phyloP scores from a whole-genome alignment of 148 eudicot species.

The Spergularia bocconei region DNA sequence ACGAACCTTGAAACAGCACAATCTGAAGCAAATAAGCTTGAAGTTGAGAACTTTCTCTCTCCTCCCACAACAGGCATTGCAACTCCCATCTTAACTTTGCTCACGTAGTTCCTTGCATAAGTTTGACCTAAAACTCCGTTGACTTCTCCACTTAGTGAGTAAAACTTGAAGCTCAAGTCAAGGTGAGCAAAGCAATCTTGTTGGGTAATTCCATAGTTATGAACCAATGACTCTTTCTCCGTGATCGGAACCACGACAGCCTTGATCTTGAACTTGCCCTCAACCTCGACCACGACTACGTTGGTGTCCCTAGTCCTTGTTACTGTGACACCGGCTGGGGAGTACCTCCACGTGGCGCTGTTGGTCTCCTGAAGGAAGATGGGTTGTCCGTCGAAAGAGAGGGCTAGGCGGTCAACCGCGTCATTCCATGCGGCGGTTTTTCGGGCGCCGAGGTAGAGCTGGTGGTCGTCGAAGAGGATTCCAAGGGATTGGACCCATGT shows the following conservation, averaged over 20 bases:
- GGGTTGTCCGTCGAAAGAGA: conserved; percentile 38
- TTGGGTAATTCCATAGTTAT: no score
- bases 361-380: conserved; percentile 33
- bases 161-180: no score
- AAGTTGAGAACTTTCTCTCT: no score
- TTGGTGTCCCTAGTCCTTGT: conserved; percentile 44
- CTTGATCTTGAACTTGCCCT: conserved; percentile 63
- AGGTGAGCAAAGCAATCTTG: no score
- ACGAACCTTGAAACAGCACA: no score
- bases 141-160: no score
- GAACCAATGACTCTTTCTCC: no score
- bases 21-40: no score
- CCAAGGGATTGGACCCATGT: conserved; percentile 69
- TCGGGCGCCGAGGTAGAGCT: conserved; percentile 42
- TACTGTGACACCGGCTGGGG: conserved; percentile 25
- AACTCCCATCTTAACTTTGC: no score
- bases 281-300: conserved; percentile 48
- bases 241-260: conserved; percentile 73
- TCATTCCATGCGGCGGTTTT: conserved; percentile 50
- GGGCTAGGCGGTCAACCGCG: conserved; percentile 42
- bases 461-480: conserved; percentile 52
- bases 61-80: no score
- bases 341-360: conserved; percentile 46
- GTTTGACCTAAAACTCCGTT: no score
- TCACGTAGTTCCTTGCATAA: no score